Conservation (phyloP, 2,329 filamentous ascomycete species). For the Diplocarpon mali region DNA sequence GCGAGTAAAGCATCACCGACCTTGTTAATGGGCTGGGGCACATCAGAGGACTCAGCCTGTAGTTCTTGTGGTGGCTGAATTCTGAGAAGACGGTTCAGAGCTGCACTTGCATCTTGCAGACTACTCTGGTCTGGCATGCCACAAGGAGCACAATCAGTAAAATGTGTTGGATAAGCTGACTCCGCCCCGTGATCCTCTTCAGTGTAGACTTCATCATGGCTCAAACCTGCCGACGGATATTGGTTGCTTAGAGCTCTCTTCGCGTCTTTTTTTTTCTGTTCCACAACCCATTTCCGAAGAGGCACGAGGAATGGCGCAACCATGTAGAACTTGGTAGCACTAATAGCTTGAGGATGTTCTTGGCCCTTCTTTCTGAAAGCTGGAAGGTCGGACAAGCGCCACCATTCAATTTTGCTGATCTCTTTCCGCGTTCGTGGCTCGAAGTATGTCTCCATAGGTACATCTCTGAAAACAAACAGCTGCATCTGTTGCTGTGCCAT, state of each 20-base stretch:
- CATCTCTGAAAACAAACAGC: slow-evolving; percentile 81
- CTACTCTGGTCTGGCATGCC: slow-evolving; percentile 28
- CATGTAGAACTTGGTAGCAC: slow-evolving; percentile 88
- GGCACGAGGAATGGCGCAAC: slow-evolving; percentile 83
- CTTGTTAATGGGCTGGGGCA: slow-evolving; percentile 19
- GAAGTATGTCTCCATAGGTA: slow-evolving; percentile 79
- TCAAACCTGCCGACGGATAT: slow-evolving; percentile 34
- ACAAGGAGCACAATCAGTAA: slow-evolving; percentile 2
- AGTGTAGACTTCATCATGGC: slow-evolving; percentile 45
- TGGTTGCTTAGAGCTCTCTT: slow-evolving; percentile 33
- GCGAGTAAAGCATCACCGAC: slow-evolving; percentile 40
- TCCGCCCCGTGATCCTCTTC: slow-evolving; percentile 43
- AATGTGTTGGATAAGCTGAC: slow-evolving; percentile 9
- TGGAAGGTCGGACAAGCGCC: slow-evolving; percentile 77
- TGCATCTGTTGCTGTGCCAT: slow-evolving; percentile 91
- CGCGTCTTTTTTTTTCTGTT: slow-evolving; percentile 65
- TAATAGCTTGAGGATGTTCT: slow-evolving; percentile 48
- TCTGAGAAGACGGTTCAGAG: slow-evolving; percentile 43
- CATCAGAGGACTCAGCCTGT: slow-evolving; percentile 26
- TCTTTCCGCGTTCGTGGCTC: slow-evolving; percentile 89
- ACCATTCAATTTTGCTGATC: slow-evolving; percentile 96
- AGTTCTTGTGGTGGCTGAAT: slow-evolving; percentile 41
- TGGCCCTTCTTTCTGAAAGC: slow-evolving; percentile 56
- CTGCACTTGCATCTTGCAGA: slow-evolving; percentile 37
- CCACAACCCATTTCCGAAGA: slow-evolving; percentile 82